Percentiles rank a stretch among this genome's conserved stretches.
These are phyloP conservation scores for Elaeis oleifera DNA, from an alignment of 202 grass and related monocot genomes.

Conservation along the genomic window DNA sequence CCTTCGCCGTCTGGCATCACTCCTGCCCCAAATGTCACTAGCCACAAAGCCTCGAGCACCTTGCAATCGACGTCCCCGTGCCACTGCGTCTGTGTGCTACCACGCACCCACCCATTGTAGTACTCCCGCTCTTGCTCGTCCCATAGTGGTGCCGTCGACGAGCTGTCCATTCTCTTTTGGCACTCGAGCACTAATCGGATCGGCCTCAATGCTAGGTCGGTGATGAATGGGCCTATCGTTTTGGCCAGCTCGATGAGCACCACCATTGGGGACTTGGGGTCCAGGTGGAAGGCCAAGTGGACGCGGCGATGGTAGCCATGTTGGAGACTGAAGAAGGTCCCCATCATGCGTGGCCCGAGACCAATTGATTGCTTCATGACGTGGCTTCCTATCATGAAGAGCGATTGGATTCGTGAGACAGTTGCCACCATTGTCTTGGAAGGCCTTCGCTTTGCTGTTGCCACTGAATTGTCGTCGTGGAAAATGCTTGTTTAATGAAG, in stretches of 20 bases:
- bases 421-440: no score
- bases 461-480: no score
- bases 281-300: conserved; percentile 12
- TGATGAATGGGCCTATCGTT: conserved; percentile 4
- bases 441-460: no score
- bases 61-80: not conserved
- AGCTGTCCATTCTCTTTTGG: not conserved
- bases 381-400: no score
- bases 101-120: not conserved
- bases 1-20: conserved; percentile 10
- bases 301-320: not conserved
- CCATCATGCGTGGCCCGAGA: not conserved
- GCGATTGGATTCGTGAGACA: no score
- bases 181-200: conserved; percentile 14
- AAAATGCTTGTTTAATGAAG: no score
- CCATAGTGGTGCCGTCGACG: not conserved
- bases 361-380: no score
- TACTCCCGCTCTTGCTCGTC: conserved; percentile 17
- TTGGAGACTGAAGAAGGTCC: conserved; percentile 10
- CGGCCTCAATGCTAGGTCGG: not conserved
- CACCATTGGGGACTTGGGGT: conserved; percentile 5
- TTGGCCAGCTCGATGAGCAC: conserved; percentile 16
- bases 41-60: conserved; percentile 6
- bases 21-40: conserved; percentile 9
- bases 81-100: not conserved